A percentile compares a stretch with the other conserved stretches of the same genome.
Conservation (phyloP, 2,329 filamentous ascomycete species). For the Davidsoniella australis region DNA sequence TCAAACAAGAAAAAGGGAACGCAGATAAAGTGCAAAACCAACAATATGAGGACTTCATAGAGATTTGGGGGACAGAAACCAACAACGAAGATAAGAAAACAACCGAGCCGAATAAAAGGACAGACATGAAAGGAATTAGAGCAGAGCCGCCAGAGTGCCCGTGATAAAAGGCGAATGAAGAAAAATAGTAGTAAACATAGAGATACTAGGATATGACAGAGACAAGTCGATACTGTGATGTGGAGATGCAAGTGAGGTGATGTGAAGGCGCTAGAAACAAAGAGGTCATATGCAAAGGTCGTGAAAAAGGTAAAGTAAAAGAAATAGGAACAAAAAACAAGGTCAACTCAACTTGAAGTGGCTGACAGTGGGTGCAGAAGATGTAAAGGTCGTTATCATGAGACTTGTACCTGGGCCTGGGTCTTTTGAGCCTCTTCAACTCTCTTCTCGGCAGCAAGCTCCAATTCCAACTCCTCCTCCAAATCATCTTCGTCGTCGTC, state of each 20-base stretch:
- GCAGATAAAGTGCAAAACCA: no score
- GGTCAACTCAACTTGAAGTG: not conserved
- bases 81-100: no score
- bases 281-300: not conserved
- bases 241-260: not conserved
- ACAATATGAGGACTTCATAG: no score
- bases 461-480: conserved; percentile 13
- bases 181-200: conserved; percentile 5
- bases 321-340: not conserved
- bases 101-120: no score
- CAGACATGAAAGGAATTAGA: no score
- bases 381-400: not conserved
- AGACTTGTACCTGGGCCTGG: not conserved
- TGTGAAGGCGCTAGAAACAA: not conserved
- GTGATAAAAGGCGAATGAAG: not conserved
- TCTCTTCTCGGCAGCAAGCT: not conserved
- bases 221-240: not conserved
- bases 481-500: conserved; percentile 16
- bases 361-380: not conserved
- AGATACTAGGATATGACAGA: not conserved
- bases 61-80: no score
- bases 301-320: not conserved
- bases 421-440: not conserved
- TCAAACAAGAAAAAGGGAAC: no score
- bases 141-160: not conserved